These are phyloP conservation scores for Cyclotella cryptica DNA, from an alignment of 108 stramenopile species.

Conservation along the genomic window DNA sequence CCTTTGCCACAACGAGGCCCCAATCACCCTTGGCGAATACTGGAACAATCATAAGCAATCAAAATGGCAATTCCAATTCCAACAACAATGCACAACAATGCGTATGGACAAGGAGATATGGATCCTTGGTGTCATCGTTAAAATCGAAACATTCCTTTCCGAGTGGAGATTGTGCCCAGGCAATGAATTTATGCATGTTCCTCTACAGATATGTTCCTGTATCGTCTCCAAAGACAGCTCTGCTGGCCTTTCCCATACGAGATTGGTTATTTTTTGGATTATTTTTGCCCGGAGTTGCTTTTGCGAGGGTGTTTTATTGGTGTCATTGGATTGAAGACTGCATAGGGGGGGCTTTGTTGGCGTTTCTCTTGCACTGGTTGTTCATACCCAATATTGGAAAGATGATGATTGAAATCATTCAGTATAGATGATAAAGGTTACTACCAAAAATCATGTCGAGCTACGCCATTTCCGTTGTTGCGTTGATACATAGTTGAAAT, in stretches of 20 bases:
- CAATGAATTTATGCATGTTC: conserved; percentile 54
- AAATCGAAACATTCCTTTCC: conserved; percentile 61
- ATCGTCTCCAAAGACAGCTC: neutral
- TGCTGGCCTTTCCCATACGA: neutral
- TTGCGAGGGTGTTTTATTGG: conserved; percentile 52
- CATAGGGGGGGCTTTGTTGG: conserved; percentile 43
- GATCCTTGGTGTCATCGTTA: conserved; percentile 48
- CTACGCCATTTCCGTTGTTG: no score
- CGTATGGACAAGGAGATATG: conserved; percentile 32
- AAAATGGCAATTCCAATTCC: neutral
- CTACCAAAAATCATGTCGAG: no score
- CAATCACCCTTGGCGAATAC: neutral
- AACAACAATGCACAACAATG: neutral
- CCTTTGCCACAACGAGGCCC: conserved; percentile 57
- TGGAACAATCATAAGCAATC: neutral
- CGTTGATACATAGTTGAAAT: no score
- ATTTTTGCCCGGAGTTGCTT: conserved; percentile 52
- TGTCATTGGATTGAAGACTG: conserved; percentile 61
- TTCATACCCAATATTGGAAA: conserved; percentile 28
- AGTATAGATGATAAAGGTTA: no score
- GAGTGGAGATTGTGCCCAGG: conserved; percentile 52
- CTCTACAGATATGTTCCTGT: conserved; percentile 38
- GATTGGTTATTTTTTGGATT: conserved; percentile 33
- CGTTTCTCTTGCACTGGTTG: conserved; percentile 42
- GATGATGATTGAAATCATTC: neutral